Conservation (phyloP, 345 rosid species). For the rapeseed (Brassica napus) region DNA sequence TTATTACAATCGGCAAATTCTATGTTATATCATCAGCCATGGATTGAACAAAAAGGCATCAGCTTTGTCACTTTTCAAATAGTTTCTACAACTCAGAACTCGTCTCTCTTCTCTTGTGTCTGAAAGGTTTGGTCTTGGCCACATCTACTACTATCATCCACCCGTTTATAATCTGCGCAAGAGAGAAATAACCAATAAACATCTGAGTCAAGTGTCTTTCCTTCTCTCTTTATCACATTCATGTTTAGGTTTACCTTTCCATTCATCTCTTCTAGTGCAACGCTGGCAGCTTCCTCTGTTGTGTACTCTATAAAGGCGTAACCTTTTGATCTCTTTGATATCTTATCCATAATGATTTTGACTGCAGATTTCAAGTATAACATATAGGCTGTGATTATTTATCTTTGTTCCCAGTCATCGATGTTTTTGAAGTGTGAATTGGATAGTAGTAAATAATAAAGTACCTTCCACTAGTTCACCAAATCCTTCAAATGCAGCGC, state of each 20-base stretch:
- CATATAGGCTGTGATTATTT: neutral
- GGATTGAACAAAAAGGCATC: conserved; percentile 6
- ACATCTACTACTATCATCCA: conserved; percentile 99
- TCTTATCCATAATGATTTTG: conserved; percentile 95
- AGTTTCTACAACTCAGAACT: conserved; percentile 3
- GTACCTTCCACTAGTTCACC: conserved; percentile 92
- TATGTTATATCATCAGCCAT: neutral
- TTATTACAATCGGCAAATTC: no score
- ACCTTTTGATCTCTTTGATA: conserved; percentile 94
- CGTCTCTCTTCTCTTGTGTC: conserved; percentile 39
- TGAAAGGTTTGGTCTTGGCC: conserved; percentile 63
- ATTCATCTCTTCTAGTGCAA: conserved; percentile 91
- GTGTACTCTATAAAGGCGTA: conserved; percentile 89
- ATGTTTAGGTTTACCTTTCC: conserved; percentile 61
- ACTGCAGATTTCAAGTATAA: conserved; percentile 43
- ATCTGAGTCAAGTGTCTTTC: conserved; percentile 18
- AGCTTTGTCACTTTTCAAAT: conserved; percentile 1
- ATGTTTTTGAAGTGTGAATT: neutral
- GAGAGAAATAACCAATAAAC: neutral
- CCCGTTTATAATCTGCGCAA: conserved; percentile 84
- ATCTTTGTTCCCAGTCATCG: neutral
- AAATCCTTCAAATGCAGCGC: conserved; percentile 83
- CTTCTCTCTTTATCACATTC: neutral
- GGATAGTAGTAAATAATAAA: neutral
- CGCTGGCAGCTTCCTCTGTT: conserved; percentile 85